phyloP scores from a whole-genome alignment of 1,284 basidiomycete species.

The Austroboletus olivaceoglutinosus region DNA sequence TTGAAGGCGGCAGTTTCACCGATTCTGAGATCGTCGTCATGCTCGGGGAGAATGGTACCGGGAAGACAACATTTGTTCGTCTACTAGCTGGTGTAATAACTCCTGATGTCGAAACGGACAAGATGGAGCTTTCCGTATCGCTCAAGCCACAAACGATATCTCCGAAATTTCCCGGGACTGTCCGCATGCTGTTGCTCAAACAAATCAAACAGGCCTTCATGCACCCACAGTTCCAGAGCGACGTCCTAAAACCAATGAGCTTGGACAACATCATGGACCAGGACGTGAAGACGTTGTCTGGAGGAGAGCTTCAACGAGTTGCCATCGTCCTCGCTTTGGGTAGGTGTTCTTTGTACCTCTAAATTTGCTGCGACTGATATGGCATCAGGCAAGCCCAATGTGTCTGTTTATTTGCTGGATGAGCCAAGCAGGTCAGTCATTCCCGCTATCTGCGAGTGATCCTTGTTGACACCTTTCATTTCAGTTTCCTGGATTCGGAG shows the following conservation, averaged over 20 bases:
- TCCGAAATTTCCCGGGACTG: constrained; percentile 91
- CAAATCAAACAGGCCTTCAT: constrained; percentile 93
- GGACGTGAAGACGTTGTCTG: constrained; percentile 93
- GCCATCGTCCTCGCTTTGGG: constrained; percentile 89
- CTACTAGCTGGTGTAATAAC: constrained; percentile 80
- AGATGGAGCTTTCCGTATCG: constrained; percentile 78
- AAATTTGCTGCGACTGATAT: constrained; percentile 1
- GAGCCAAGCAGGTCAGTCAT: constrained; percentile 64
- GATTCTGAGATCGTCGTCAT: constrained; percentile 98
- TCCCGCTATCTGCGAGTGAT: not conserved
- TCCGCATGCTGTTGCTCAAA: constrained; percentile 90
- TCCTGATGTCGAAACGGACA: constrained; percentile 82
- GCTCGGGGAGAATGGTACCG: constrained; percentile 96
- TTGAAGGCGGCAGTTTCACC: constrained; percentile 84
- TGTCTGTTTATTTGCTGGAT: constrained; percentile 84
- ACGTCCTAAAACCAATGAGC: constrained; percentile 95
- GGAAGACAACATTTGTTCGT: constrained; percentile 96
- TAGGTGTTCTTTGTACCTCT: constrained; percentile 25
- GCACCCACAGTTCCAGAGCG: constrained; percentile 96
- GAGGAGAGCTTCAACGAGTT: constrained; percentile 95
- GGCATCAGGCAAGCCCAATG: constrained; percentile 69
- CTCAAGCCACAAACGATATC: constrained; percentile 96
- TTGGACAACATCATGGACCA: constrained; percentile 93
- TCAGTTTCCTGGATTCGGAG: constrained; percentile 92
- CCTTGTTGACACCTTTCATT: constrained; percentile 13